Base-by-base conservation (phyloP, 345 rosid genomes). In the Eucalyptus guilfoylei region DNA sequence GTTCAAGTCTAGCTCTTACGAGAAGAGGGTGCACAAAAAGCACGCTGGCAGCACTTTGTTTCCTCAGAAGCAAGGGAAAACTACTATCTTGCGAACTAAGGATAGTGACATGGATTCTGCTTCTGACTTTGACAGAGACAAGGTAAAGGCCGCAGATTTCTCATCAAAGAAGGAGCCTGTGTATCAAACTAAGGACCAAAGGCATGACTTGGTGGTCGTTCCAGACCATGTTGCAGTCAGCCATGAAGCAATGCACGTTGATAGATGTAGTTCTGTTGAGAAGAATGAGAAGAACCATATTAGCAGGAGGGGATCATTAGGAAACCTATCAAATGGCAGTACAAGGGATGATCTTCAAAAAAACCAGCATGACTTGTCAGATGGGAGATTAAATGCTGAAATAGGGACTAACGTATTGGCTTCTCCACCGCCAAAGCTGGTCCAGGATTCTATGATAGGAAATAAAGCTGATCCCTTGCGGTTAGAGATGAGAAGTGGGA, bases 251-350 rank as follows among this genome's bases (percentile, higher is more conserved):
- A 16, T 40, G 49, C 49, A 58, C 26, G 81, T 88, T 67, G 89
- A 54, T 45, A 90, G 90, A 85, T 48, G 50, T 37, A 37, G 45
- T 34, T 32, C 89, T 87, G 90, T 90, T 87, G 88, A 88, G 64
- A 90, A 88, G 88, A 88, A 85, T 58, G 91, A 88, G 89, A 94
- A 90, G 89, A 88, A 87, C 69, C 85, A 44, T 32, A 86, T 28
- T 52, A 88, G 86, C 90, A 87, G 72, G 90, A 76, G 72, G 86
- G 89, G 47, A 76, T 76, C 47, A 24, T 76, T 76, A 23, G 85
- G 85, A 76, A 76, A 76, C 85, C 85, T 40, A 24, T 76, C 85
- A 40, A 76, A 76, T 76, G 85, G 85, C 85, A 76, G 30, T 76
- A 40, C 7, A 26, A 76, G 47, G 85, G 85, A 40, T 12, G 30